phyloP scores from a whole-genome alignment of 2,329 filamentous ascomycete genomes.

The Trichoderma koningiopsis region DNA sequence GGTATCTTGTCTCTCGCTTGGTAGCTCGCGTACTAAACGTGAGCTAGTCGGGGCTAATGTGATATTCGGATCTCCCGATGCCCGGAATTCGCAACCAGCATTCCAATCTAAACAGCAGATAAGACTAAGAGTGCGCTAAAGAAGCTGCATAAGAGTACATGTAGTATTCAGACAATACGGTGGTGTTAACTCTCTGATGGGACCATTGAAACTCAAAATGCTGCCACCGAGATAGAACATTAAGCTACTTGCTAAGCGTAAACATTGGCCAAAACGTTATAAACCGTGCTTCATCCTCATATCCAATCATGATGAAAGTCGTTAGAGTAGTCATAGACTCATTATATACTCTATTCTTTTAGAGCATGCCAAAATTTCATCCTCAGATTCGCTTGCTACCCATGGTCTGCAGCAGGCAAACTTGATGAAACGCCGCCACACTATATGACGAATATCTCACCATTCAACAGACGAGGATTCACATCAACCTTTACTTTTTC shows the following conservation, averaged over 20 bases:
- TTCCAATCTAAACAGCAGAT: not conserved
- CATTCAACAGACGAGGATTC: not conserved
- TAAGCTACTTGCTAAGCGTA: not conserved
- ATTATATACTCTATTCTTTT: not conserved
- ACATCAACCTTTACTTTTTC: not conserved
- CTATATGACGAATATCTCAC: constrained; percentile 21
- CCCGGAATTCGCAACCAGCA: not conserved
- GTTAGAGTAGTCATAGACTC: not conserved
- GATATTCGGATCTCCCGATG: not conserved
- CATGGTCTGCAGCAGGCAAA: not conserved
- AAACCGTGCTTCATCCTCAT: not conserved
- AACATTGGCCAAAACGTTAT: not conserved
- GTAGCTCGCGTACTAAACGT: not conserved
- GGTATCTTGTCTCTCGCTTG: not conserved
- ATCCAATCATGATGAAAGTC: not conserved
- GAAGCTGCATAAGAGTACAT: not conserved
- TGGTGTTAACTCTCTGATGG: not conserved
- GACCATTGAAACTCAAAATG: not conserved
- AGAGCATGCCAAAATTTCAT: not conserved
- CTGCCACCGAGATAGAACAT: not conserved
- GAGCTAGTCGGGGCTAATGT: not conserved
- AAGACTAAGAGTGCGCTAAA: not conserved
- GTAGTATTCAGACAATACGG: not conserved
- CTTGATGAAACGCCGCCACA: not conserved
- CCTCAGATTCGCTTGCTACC: not conserved